These are phyloP conservation scores for Porphyridium purpureum DNA, from an alignment of 23 red algal species.

Conservation along the genomic window DNA sequence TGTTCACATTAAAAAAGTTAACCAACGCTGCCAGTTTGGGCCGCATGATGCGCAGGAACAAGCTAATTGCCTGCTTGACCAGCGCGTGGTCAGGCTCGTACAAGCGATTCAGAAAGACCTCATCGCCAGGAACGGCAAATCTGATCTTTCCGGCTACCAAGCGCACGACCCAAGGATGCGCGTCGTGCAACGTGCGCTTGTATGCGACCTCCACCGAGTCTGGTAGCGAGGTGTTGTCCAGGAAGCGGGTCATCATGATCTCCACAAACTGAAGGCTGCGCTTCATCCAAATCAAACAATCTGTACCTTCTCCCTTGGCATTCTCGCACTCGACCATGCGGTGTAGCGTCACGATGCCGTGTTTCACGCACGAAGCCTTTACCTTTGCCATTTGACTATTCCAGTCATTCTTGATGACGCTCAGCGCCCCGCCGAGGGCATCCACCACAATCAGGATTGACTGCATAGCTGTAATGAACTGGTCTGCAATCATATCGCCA, in stretches of 20 bases:
- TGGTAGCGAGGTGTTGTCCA: background rate
- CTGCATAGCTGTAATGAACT: background rate
- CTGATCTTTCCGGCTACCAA: background rate
- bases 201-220: background rate
- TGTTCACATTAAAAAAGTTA: background rate
- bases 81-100: background rate
- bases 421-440: background rate
- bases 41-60: background rate
- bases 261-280: background rate
- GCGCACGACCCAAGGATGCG: slow-evolving; percentile 1
- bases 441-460: background rate
- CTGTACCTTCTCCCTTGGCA: background rate
- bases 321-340: background rate
- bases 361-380: background rate
- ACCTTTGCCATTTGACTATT: background rate
- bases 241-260: background rate
- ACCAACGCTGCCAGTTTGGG: background rate
- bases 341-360: background rate
- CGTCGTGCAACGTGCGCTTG: background rate
- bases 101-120: background rate
- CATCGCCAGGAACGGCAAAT: background rate
- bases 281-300: background rate
- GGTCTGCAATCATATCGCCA: background rate
- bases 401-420: background rate
- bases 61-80: background rate